Base-by-base conservation (phyloP, 2,329 filamentous ascomycete species). In the Paraphoma chrysanthemicola region DNA sequence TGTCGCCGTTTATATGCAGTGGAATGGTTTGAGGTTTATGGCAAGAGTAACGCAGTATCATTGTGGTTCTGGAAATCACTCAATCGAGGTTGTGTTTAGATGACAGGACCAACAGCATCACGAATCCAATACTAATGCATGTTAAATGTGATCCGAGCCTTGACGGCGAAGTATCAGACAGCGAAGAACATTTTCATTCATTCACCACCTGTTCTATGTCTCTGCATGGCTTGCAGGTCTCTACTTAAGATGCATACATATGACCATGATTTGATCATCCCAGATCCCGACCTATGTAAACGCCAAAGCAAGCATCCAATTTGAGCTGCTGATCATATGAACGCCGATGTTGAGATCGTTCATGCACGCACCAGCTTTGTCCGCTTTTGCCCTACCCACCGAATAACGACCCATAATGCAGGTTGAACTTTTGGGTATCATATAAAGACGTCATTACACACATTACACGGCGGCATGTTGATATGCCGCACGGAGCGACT, bases 341-440 rank as follows among this genome's bases (percentile, higher is more conserved):
- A 77, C 74, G 72, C 69, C 74, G 64, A 74, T 75, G 73, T 77
- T 75, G 73, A 76, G 64, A 70, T 73, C 71, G 71, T 73, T 71
- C 72, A 72, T 70, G 43, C 64, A 59, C 57, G 23, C 47, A 48
- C 53, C 48, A 31, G 52, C 53, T 56, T 63, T 54, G 59, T 56
- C 60, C 36, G 47, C 60, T 67, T 67, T 51, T 54, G 62, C 55
- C 65, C 59, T 55, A 62, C 55, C 65, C 60, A 55, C 66, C 63
- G 50, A 42, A 59, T 48, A 70, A 74, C 69, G 67, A 74, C 73
- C 71, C 66, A 67, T 68, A 64, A 75, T 75, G 73, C 72, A 77
- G 73, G 74, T 77, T 77, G 74, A 77, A 76, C 74, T 77, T 76
- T 75, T 77, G 72, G 73, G 72, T 77, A 77, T 77, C 74, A 75